Conservation (phyloP, 306 rosid species). For the Corylus americana region DNA sequence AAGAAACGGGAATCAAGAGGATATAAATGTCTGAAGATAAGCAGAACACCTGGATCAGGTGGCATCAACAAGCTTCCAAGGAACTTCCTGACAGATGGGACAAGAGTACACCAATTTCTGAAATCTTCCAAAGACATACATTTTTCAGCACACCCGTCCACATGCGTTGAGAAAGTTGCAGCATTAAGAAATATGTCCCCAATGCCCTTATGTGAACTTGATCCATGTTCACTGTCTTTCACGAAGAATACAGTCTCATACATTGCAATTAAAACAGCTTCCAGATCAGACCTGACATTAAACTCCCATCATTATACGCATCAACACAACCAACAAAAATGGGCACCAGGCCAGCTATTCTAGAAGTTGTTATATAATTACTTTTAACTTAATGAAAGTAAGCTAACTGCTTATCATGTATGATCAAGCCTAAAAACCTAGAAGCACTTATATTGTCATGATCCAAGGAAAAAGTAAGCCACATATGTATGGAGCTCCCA, state of each 20-base stretch:
- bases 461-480: too few relatives aligned
- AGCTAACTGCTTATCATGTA: background rate
- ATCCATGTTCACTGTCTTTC: conserved; percentile 45
- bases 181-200: conserved; percentile 62
- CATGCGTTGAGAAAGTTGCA: conserved; percentile 58
- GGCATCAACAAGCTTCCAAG: conserved; percentile 80
- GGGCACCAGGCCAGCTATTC: background rate
- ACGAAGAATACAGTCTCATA: conserved; percentile 44
- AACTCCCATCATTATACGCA: conserved; percentile 32
- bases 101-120: conserved; percentile 70
- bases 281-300: conserved; percentile 80
- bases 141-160: conserved; percentile 41
- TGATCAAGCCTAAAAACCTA: background rate
- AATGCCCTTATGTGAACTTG: conserved; percentile 47
- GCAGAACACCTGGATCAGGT: conserved; percentile 61
- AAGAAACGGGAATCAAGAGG: conserved; percentile 1
- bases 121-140: conserved; percentile 76
- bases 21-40: conserved; percentile 20
- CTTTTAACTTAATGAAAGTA: conserved; percentile 3
- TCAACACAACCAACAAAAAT: conserved; percentile 21
- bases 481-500: too few relatives aligned
- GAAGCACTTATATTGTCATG: background rate
- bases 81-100: conserved; percentile 76
- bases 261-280: conserved; percentile 57
- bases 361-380: background rate